These are phyloP conservation scores for Halophytophthora batemanensis DNA, from an alignment of 352 stramenopile genomes.

Conservation along the genomic window DNA sequence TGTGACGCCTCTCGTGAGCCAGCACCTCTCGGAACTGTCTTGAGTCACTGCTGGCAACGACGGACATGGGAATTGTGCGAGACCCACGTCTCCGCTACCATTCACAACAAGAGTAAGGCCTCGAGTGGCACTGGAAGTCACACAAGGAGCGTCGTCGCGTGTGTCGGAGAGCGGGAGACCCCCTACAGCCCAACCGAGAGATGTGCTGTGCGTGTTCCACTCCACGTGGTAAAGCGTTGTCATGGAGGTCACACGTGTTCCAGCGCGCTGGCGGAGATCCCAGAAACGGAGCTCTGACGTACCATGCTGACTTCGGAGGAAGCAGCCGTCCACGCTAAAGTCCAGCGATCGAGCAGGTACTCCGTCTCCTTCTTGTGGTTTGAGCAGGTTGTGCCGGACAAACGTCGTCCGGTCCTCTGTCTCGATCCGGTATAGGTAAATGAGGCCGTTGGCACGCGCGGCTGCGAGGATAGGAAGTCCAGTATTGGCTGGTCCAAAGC, in stretches of 20 bases:
- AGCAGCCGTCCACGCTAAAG: slow-evolving; percentile 59
- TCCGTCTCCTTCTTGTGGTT: slow-evolving; percentile 29
- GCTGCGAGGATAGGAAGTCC: slow-evolving; percentile 39
- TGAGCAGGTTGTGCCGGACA: slow-evolving; percentile 60
- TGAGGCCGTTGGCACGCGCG: slow-evolving; percentile 52
- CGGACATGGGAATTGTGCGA: slow-evolving; percentile 25
- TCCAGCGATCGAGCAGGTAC: slow-evolving; percentile 43
- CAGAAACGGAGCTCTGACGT: slow-evolving; percentile 42
- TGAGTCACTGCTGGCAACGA: background rate
- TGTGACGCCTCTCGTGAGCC: slow-evolving; percentile 16
- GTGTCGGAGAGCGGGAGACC: slow-evolving; percentile 2
- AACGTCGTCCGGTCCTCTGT: slow-evolving; percentile 10
- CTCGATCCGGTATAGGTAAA: slow-evolving; percentile 73
- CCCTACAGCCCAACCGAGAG: slow-evolving; percentile 32
- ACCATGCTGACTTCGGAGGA: slow-evolving; percentile 57
- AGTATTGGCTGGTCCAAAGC: slow-evolving; percentile 34
- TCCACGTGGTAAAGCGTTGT: slow-evolving; percentile 36
- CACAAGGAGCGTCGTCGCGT: slow-evolving; percentile 4
- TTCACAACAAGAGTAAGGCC: slow-evolving; percentile 15
- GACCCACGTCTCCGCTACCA: slow-evolving; percentile 15
- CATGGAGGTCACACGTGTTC: slow-evolving; percentile 48
- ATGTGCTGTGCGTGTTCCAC: slow-evolving; percentile 54
- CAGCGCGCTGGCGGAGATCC: slow-evolving; percentile 48
- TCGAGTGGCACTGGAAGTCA: slow-evolving; percentile 12
- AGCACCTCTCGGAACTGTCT: slow-evolving; percentile 12